Evolutionary conservation across 441 rosid species (phyloP), one percentile per base, ranked within the genome.

Genomic region (Eruca vesicaria): DNA sequence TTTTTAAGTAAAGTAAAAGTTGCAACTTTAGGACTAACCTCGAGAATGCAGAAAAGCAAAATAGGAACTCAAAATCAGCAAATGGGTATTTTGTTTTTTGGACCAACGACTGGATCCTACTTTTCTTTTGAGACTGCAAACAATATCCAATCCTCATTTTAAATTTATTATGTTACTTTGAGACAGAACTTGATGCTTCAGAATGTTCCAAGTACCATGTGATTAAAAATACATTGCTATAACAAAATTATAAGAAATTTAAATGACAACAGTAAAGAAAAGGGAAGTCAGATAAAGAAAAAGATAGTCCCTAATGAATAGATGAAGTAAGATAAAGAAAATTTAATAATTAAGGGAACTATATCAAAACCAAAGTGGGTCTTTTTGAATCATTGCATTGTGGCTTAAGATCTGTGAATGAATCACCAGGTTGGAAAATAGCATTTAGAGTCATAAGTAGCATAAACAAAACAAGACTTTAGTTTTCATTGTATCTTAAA

Each of bases 31-130:
- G 78, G 74, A 55, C 81, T 73, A 68, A 73, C 81, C 81, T 78
- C 74, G 81, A 78, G 74, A 78, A 67, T 41, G 67, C 15, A 68
- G 69, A 67, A 64, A 72, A 67, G 73, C 38, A 66, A 77, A 72
- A 68, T 41, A 32, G 50, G 8, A 76, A 66, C 77, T 71, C 73
- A 77, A 66, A 77, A 72, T 77, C 72, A 78, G 70, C 78, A 72
- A 78, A 78, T 78, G 55, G 52, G 69, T 78, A 56, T 67, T 72
- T 73, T 78, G 77, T 67, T 72, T 55, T 73, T 61, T 68, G 74
- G 78, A 78, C 81, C 81, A 78, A 73, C 68, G 81, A 78, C 81
- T 68, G 78, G 81, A 32, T 67, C 58, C 32, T 48, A 66, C 68
- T 72, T 72, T 72, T 68, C 72, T 53, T 71, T 71, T 57, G 36